A percentile compares a stretch with the other conserved stretches of the same genome.
Evolutionary conservation across 768 basidiomycete species (phyloP).

Genomic region (Hysterangium stoloniferum): DNA sequence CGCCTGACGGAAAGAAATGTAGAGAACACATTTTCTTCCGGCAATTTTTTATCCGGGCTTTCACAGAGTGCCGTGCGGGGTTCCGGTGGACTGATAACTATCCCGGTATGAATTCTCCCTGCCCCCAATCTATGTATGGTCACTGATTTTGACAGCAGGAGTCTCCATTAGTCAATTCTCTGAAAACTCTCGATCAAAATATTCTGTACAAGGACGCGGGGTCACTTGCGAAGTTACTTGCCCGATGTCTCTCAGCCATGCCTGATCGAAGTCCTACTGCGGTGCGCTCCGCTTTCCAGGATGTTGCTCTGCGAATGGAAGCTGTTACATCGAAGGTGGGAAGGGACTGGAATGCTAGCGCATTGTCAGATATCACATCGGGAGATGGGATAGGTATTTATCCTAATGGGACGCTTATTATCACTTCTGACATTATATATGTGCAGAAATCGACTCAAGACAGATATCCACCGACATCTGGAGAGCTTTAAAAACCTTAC

Average conservation of each 20-base stretch:
- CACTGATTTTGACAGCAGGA: conserved; percentile 15
- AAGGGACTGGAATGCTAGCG: conserved; percentile 22
- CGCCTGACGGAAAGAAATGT: neutral
- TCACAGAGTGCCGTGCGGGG: neutral
- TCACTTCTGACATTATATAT: conserved; percentile 1
- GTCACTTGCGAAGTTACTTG: conserved; percentile 13
- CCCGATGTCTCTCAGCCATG: conserved; percentile 9
- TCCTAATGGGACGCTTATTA: conserved; percentile 2
- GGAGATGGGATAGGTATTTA: conserved; percentile 24
- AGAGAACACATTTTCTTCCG: conserved; percentile 1
- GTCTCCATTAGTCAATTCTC: conserved; percentile 32
- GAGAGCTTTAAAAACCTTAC: conserved; percentile 61
- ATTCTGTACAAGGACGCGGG: conserved; percentile 30
- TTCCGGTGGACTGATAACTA: neutral
- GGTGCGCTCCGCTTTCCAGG: conserved; percentile 22
- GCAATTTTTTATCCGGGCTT: neutral
- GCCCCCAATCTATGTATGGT: conserved; percentile 15
- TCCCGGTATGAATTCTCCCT: neutral
- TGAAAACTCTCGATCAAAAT: conserved; percentile 15
- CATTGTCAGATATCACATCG: conserved; percentile 19
- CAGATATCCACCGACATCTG: conserved; percentile 47
- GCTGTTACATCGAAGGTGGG: conserved; percentile 18
- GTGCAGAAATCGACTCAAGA: conserved; percentile 29
- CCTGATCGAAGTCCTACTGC: conserved; percentile 10
- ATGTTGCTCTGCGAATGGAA: conserved; percentile 16